Conservation (phyloP, 192 early-diverging fungal genomes). For the Gonapodya prolifera region DNA sequence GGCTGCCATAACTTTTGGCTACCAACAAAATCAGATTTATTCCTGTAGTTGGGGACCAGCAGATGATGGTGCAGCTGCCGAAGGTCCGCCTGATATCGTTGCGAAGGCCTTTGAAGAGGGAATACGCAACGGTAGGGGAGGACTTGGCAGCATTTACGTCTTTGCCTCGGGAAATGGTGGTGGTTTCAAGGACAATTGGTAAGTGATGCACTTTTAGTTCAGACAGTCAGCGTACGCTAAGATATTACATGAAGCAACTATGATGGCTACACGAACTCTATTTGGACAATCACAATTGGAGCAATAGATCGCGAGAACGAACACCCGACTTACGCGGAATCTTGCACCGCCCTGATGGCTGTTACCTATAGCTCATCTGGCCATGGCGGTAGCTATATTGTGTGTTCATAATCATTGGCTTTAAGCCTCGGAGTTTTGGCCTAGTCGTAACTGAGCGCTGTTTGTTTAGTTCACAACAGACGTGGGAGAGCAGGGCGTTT, state of each 20-base stretch:
- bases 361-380: slow-evolving; percentile 76
- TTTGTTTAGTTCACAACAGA: no score
- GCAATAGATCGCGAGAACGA: slow-evolving; percentile 63
- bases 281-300: slow-evolving; percentile 87
- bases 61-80: slow-evolving; percentile 75
- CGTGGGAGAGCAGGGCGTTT: no score
- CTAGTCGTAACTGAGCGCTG: neutral
- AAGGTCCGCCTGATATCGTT: slow-evolving; percentile 68
- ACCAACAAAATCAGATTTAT: slow-evolving; percentile 85
- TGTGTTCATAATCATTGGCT: slow-evolving; percentile 21
- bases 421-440: neutral
- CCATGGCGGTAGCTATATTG: slow-evolving; percentile 53
- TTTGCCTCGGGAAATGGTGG: slow-evolving; percentile 94
- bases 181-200: slow-evolving; percentile 66
- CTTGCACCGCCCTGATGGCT: slow-evolving; percentile 74
- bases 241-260: slow-evolving; percentile 44
- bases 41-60: slow-evolving; percentile 92
- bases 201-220: neutral
- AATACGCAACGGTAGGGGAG: slow-evolving; percentile 65
- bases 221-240: neutral
- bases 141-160: slow-evolving; percentile 79
- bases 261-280: slow-evolving; percentile 92
- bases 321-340: slow-evolving; percentile 78
- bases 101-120: slow-evolving; percentile 79
- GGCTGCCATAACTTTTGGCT: slow-evolving; percentile 74